These are phyloP conservation scores for Massarina eburnea DNA, from an alignment of 2,329 filamentous ascomycete species.

Conservation along the genomic window DNA sequence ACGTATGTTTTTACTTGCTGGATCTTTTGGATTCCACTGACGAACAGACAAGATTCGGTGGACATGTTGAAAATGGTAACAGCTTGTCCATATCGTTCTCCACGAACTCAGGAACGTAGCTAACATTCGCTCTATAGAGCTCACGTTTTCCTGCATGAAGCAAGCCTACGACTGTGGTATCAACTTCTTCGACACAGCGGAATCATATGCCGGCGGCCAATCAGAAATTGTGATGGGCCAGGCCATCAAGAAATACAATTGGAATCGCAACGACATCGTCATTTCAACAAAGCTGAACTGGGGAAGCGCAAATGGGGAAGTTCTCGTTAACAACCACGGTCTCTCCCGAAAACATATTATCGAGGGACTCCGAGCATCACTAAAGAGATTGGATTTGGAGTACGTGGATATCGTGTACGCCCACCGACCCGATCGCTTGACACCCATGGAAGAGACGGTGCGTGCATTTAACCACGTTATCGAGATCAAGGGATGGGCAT, in stretches of 20 bases:
- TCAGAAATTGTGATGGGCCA: constrained; percentile 58
- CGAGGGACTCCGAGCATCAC: constrained; percentile 64
- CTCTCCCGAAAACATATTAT: constrained; percentile 71
- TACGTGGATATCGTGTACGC: constrained; percentile 72
- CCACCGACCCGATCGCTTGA: constrained; percentile 67
- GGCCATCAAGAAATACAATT: constrained; percentile 58
- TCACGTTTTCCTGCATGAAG: constrained; percentile 57
- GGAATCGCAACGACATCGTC: constrained; percentile 41
- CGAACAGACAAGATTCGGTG: constrained; percentile 50
- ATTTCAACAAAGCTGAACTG: constrained; percentile 60
- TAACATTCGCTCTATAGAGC: constrained; percentile 41
- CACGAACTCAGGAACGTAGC: background rate
- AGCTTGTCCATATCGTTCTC: background rate
- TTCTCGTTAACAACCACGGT: constrained; percentile 65
- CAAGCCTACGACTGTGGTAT: constrained; percentile 46
- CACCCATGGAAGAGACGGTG: constrained; percentile 72
- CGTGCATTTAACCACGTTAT: constrained; percentile 73
- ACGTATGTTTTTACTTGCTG: constrained; percentile 56
- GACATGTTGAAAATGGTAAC: constrained; percentile 67
- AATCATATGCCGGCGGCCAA: constrained; percentile 52
- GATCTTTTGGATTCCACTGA: constrained; percentile 1
- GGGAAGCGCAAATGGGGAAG: constrained; percentile 56
- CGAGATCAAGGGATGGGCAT: constrained; percentile 63
- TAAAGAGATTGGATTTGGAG: constrained; percentile 60
- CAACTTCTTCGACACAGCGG: constrained; percentile 26